phyloP scores from a whole-genome alignment of 1,284 basidiomycete genomes.

The Somion occarium region DNA sequence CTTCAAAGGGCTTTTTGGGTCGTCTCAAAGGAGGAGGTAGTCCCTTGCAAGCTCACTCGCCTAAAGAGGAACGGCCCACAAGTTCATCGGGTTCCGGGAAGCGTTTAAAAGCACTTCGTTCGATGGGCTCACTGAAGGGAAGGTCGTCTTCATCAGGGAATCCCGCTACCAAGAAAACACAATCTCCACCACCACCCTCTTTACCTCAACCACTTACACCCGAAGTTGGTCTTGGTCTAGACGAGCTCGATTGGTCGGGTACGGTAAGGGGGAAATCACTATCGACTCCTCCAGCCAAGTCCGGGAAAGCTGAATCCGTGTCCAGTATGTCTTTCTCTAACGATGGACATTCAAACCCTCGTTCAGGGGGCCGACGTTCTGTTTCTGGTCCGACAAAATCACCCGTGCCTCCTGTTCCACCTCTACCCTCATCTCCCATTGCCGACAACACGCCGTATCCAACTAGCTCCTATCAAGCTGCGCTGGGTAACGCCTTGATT shows the following conservation, averaged over 20 bases:
- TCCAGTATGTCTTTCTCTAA: conserved; percentile 4
- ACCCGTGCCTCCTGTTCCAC: conserved; percentile 38
- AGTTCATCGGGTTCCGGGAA: conserved; percentile 33
- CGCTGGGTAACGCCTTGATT: conserved; percentile 79
- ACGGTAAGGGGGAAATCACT: conserved; percentile 22
- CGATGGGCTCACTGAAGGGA: conserved; percentile 73
- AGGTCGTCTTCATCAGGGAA: conserved; percentile 30
- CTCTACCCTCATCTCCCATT: conserved; percentile 33
- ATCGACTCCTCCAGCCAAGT: conserved; percentile 15
- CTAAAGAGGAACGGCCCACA: conserved; percentile 33
- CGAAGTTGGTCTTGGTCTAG: conserved; percentile 57
- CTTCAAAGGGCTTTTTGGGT: conserved; percentile 61
- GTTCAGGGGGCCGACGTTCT: conserved; percentile 52
- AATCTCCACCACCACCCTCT: conserved; percentile 31
- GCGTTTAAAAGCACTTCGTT: conserved; percentile 67
- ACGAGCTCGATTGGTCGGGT: conserved; percentile 48
- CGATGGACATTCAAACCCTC: conserved; percentile 15
- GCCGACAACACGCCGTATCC: conserved; percentile 28
- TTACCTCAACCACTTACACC: conserved; percentile 47
- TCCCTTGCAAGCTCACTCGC: conserved; percentile 35
- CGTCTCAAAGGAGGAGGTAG: conserved; percentile 43
- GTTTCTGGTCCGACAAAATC: conserved; percentile 46
- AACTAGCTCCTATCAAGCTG: conserved; percentile 53
- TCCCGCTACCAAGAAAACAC: conserved; percentile 12
- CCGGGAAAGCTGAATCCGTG: background rate